These are phyloP conservation scores for Fusarium austroafricanum DNA, from an alignment of 2,329 filamentous ascomycete genomes.

Conservation along the genomic window DNA sequence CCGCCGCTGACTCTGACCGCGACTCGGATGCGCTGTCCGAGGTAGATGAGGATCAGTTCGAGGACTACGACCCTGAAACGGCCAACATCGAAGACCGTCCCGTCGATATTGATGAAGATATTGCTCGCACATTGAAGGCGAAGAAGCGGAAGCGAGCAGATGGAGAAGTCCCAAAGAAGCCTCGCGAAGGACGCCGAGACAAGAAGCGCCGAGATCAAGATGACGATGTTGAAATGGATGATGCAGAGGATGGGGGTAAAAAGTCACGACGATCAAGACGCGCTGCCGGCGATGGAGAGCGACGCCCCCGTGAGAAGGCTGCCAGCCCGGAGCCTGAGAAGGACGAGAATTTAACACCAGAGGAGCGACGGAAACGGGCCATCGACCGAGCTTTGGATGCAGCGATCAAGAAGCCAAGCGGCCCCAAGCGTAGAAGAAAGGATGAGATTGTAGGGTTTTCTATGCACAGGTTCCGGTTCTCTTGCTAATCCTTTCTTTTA, in stretches of 20 bases:
- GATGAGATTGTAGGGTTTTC: constrained; percentile 79
- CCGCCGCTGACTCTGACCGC: constrained; percentile 61
- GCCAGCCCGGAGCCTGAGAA: constrained; percentile 70
- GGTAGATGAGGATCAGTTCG: constrained; percentile 76
- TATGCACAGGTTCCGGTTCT: neutral
- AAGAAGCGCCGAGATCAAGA: constrained; percentile 68
- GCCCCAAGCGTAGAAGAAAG: constrained; percentile 78
- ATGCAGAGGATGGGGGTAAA: constrained; percentile 58
- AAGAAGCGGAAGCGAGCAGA: constrained; percentile 74
- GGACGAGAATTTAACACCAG: constrained; percentile 83
- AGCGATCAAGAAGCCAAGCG: constrained; percentile 80
- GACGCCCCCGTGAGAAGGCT: constrained; percentile 59
- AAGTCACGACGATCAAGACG: constrained; percentile 62
- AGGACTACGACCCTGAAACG: constrained; percentile 74
- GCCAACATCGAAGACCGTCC: constrained; percentile 72
- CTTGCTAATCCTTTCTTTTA: constrained; percentile 33
- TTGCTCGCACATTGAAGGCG: constrained; percentile 71
- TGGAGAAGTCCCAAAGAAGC: constrained; percentile 75
- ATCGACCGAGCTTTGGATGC: constrained; percentile 90
- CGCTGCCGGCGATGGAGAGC: constrained; percentile 57
- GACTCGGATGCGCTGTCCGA: constrained; percentile 73
- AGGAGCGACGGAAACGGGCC: constrained; percentile 84
- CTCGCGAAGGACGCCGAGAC: constrained; percentile 77
- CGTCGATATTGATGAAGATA: constrained; percentile 75
- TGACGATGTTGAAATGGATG: constrained; percentile 61